These are phyloP conservation scores for Aphanomyces euteiches DNA, from an alignment of 352 stramenopile genomes.

Conservation along the genomic window DNA sequence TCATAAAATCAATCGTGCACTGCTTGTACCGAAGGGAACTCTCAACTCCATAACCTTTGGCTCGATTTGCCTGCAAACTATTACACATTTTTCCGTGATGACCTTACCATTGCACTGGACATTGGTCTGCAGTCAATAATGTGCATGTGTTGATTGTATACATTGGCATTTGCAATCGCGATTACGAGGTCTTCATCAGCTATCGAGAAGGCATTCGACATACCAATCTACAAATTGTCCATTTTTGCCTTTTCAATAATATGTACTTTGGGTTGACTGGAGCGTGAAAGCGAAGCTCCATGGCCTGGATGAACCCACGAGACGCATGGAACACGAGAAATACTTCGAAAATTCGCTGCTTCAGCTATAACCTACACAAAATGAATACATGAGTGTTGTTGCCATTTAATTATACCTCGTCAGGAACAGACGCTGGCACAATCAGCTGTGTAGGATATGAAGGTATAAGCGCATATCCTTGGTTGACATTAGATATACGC, in stretches of 20 bases:
- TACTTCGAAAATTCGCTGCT: constrained; percentile 64
- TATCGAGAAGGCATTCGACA: constrained; percentile 71
- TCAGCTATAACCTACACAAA: constrained; percentile 60
- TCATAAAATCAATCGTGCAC: constrained; percentile 94
- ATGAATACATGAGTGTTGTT: not conserved
- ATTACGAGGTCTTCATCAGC: constrained; percentile 69
- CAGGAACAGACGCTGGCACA: constrained; percentile 86
- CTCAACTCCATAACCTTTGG: constrained; percentile 94
- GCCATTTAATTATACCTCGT: constrained; percentile 51
- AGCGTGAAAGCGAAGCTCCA: constrained; percentile 63
- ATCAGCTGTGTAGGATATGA: constrained; percentile 93
- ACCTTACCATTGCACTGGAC: constrained; percentile 58
- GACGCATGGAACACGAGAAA: constrained; percentile 65
- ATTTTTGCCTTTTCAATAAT: constrained; percentile 32
- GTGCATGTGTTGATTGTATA: constrained; percentile 62
- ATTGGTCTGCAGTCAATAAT: constrained; percentile 83
- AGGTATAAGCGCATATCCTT: constrained; percentile 77
- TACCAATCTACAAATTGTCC: constrained; percentile 42
- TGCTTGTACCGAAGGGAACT: constrained; percentile 95
- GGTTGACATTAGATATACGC: constrained; percentile 58
- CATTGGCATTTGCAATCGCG: constrained; percentile 57
- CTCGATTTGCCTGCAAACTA: constrained; percentile 50
- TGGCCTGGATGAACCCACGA: constrained; percentile 71
- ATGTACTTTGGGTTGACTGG: constrained; percentile 71
- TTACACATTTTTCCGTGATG: constrained; percentile 46